Evolutionary conservation across 1,139 yeast genomes (phyloP).

Genomic region (Candida albicans): DNA sequence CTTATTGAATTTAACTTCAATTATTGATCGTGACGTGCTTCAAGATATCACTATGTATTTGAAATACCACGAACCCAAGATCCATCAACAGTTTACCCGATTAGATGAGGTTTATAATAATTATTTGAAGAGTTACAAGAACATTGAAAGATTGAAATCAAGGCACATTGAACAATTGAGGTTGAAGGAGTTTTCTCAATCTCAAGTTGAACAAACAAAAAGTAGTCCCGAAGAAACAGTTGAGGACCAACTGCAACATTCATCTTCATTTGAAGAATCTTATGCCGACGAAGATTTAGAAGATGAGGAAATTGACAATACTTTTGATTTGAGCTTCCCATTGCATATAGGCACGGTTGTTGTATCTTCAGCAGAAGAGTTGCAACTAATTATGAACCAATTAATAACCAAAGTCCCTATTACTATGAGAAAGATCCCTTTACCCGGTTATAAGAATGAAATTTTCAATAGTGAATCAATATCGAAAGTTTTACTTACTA

Average conservation of each 20-base stretch:
- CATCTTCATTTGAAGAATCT: conserved; percentile 7
- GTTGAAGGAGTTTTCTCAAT: conserved; percentile 29
- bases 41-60: conserved; percentile 38
- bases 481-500: conserved; percentile 29
- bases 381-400: conserved; percentile 25
- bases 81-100: conserved; percentile 26
- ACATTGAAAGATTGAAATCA: conserved; percentile 29
- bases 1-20: conserved; percentile 30
- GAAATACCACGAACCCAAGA: conserved; percentile 38
- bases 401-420: conserved; percentile 29
- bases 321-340: conserved; percentile 28
- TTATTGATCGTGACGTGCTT: conserved; percentile 38
- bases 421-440: conserved; percentile 33
- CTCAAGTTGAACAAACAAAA: background rate
- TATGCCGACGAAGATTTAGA: conserved; percentile 10
- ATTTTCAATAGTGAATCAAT: conserved; percentile 43
- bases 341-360: conserved; percentile 30
- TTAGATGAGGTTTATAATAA: conserved; percentile 27
- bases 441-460: conserved; percentile 45
- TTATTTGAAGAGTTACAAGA: conserved; percentile 26
- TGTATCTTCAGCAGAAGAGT: conserved; percentile 20
- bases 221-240: conserved; percentile 14
- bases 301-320: conserved; percentile 3
- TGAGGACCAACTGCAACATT: conserved; percentile 6
- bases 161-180: conserved; percentile 35